Conservation (phyloP, 345 rosid species). For the Stellera chamaejasme region DNA sequence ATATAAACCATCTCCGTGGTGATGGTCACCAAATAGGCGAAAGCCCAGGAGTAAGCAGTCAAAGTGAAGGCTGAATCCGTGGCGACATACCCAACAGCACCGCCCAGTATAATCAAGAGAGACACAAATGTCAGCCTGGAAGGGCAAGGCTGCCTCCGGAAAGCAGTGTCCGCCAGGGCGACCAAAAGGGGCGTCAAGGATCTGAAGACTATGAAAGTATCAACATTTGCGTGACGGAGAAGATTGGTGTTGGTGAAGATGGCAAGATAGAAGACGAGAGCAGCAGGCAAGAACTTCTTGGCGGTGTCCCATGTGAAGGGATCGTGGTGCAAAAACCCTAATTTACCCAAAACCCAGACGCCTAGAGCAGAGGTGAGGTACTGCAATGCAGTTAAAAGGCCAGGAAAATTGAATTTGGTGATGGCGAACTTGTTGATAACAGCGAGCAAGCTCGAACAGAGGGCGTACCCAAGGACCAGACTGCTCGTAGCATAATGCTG, state of each 20-base stretch:
- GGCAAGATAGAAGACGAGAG: slow-evolving; percentile 81
- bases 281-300: slow-evolving; percentile 95
- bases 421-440: slow-evolving; percentile 94
- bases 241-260: slow-evolving; percentile 97
- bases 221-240: slow-evolving; percentile 94
- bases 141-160: slow-evolving; percentile 79
- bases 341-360: slow-evolving; percentile 75
- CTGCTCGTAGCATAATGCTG: slow-evolving; percentile 62
- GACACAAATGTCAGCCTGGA: slow-evolving; percentile 68
- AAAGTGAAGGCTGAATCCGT: slow-evolving; percentile 79
- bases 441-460: slow-evolving; percentile 97
- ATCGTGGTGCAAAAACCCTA: slow-evolving; percentile 76
- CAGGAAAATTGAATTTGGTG: slow-evolving; percentile 81
- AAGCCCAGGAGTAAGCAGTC: slow-evolving; percentile 91
- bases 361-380: slow-evolving; percentile 74
- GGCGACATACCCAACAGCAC: slow-evolving; percentile 92
- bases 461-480: slow-evolving; percentile 84
- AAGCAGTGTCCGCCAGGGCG: slow-evolving; percentile 77
- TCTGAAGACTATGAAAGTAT: slow-evolving; percentile 87
- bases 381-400: slow-evolving; percentile 87
- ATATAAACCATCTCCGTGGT: slow-evolving; percentile 97
- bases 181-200: slow-evolving; percentile 93
- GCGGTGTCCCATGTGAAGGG: slow-evolving; percentile 72
- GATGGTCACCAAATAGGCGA: slow-evolving; percentile 83
- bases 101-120: slow-evolving; percentile 61